These are phyloP conservation scores for Fonsecaea erecta DNA, from an alignment of 2,329 filamentous ascomycete genomes.

Conservation along the genomic window DNA sequence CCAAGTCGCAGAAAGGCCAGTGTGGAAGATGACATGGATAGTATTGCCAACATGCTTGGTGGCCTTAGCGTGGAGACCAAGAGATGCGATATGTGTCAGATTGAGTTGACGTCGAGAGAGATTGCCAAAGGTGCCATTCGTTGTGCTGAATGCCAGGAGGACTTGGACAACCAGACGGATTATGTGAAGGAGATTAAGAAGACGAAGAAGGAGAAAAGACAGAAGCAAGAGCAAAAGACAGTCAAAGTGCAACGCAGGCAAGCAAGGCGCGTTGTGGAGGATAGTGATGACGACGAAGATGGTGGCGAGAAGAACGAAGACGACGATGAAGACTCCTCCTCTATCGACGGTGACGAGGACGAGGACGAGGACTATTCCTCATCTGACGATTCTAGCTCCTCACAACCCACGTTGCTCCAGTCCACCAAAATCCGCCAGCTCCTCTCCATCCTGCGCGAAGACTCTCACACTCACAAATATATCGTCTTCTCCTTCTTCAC, in stretches of 20 bases:
- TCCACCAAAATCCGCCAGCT: constrained; percentile 94
- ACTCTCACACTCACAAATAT: constrained; percentile 85
- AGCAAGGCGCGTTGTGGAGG: constrained; percentile 51
- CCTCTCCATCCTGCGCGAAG: constrained; percentile 76
- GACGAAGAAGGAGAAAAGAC: constrained; percentile 53
- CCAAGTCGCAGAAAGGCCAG: constrained; percentile 49
- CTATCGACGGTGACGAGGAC: constrained; percentile 36
- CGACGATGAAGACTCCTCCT: constrained; percentile 45
- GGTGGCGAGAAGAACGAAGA: constrained; percentile 73
- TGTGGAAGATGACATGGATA: constrained; percentile 72
- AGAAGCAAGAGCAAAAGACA: constrained; percentile 49
- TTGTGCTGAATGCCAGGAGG: constrained; percentile 75
- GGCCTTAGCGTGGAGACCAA: constrained; percentile 77
- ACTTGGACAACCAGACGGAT: constrained; percentile 66
- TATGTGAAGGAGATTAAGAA: constrained; percentile 50
- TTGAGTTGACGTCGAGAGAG: constrained; percentile 65
- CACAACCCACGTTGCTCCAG: constrained; percentile 56
- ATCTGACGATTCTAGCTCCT: constrained; percentile 46
- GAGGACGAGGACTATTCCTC: constrained; percentile 50
- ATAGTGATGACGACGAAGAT: constrained; percentile 66
- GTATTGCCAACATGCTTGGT: constrained; percentile 82
- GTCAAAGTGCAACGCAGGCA: constrained; percentile 54
- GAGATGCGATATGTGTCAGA: constrained; percentile 83
- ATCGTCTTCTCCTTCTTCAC: constrained; percentile 99
- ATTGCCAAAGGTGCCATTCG: constrained; percentile 58